Percentiles rank a stretch among this genome's conserved stretches.
phyloP scores from a whole-genome alignment of 2,329 filamentous ascomycete species.

The Metarhizium rileyi region DNA sequence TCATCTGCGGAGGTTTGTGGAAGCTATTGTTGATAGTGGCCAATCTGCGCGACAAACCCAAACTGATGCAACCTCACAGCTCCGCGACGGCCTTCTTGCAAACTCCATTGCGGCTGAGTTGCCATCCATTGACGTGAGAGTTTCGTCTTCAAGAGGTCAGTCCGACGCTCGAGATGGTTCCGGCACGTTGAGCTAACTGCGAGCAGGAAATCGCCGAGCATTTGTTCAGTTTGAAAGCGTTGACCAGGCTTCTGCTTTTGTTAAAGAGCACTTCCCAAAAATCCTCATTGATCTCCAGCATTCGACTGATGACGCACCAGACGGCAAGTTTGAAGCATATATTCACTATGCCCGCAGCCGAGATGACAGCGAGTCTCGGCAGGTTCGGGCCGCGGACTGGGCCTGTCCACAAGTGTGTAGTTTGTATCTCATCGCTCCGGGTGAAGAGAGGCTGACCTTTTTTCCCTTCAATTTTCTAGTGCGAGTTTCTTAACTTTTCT shows the following conservation, averaged over 20 bases:
- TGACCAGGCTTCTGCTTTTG: slow-evolving; percentile 30
- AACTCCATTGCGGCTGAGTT: slow-evolving; percentile 26
- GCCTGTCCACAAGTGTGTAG: slow-evolving; percentile 22
- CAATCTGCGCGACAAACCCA: background rate
- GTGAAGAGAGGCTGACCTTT: slow-evolving; percentile 9
- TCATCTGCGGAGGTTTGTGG: slow-evolving; percentile 38
- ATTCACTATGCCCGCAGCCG: slow-evolving; percentile 32
- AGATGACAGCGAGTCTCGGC: slow-evolving; percentile 22
- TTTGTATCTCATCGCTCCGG: background rate
- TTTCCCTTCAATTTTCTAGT: too few species aligned
- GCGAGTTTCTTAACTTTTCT: slow-evolving; percentile 30
- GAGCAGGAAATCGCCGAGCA: slow-evolving; percentile 29
- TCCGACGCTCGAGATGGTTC: background rate
- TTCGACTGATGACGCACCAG: slow-evolving; percentile 28
- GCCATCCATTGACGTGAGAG: slow-evolving; percentile 28
- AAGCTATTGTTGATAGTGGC: background rate
- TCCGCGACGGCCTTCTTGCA: slow-evolving; percentile 26
- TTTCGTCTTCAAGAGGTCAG: slow-evolving; percentile 26
- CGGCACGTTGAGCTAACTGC: slow-evolving; percentile 5
- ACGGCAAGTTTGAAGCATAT: slow-evolving; percentile 27
- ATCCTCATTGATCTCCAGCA: slow-evolving; percentile 25
- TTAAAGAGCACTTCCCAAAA: slow-evolving; percentile 33
- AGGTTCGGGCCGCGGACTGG: slow-evolving; percentile 21
- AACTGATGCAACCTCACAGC: slow-evolving; percentile 15
- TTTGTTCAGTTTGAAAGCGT: slow-evolving; percentile 33